Evolutionary conservation across 169 alveolate genomes (phyloP).

Genomic region (Plasmodium inui): DNA sequence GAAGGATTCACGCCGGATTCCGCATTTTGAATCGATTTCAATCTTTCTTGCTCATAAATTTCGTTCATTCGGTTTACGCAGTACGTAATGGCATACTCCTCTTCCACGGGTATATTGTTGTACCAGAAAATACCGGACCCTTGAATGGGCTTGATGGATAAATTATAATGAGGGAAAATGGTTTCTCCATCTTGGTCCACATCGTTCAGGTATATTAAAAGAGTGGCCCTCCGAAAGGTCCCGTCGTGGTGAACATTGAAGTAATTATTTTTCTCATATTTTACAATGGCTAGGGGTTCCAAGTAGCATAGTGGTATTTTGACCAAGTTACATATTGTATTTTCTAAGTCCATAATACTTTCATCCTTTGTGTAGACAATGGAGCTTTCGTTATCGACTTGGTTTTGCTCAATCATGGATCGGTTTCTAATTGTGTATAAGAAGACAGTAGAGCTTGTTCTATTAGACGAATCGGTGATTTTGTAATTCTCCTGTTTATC

Average conservation of each 20-base stretch:
- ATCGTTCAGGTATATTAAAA: slow-evolving; percentile 82
- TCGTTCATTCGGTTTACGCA: slow-evolving; percentile 80
- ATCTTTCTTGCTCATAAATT: slow-evolving; percentile 72
- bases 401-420: slow-evolving; percentile 30
- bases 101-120: slow-evolving; percentile 77
- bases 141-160: slow-evolving; percentile 81
- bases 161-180: slow-evolving; percentile 79
- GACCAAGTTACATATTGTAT: slow-evolving; percentile 52
- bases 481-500: slow-evolving; percentile 73
- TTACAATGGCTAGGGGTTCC: slow-evolving; percentile 86
- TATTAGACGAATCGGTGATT: slow-evolving; percentile 26
- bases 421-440: slow-evolving; percentile 53
- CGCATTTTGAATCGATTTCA: background rate
- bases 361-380: slow-evolving; percentile 71
- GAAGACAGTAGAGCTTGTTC: slow-evolving; percentile 67
- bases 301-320: slow-evolving; percentile 75
- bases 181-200: slow-evolving; percentile 87
- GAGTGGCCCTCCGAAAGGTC: slow-evolving; percentile 81
- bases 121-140: slow-evolving; percentile 84
- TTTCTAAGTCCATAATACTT: slow-evolving; percentile 71
- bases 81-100: slow-evolving; percentile 77
- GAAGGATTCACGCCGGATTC: background rate
- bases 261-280: slow-evolving; percentile 82
- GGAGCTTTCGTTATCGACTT: slow-evolving; percentile 22
- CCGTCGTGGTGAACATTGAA: slow-evolving; percentile 87